Base-by-base conservation (phyloP, 2,329 filamentous ascomycete genomes). In the Berkeleyomyces rouxiae region DNA sequence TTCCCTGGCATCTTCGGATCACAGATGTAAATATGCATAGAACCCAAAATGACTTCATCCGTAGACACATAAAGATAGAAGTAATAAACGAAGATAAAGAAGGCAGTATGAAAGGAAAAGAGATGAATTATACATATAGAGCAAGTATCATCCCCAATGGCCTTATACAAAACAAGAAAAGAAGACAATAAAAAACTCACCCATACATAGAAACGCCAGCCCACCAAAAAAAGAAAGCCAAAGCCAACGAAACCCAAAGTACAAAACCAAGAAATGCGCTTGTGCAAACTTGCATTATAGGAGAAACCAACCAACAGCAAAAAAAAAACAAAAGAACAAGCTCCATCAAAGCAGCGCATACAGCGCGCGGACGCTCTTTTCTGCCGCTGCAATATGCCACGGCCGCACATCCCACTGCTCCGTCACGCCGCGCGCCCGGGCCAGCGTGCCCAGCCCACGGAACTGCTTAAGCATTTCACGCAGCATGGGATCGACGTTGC, bases 381-480 rank as follows among this genome's bases (percentile, higher is more conserved):
- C 80, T 2, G 84, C 87, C 16, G 82, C 85, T 10, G 83, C 85
- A 65, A 92, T 75, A 76, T 92, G 88, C 86, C 88, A 89, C 16
- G 88, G 88, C 68, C 87, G 75, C n/a, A 83, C 78, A 69, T 84
- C 82, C 61, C 82, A 76, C 65, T 77, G 72, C 68, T 82, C 79
- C 69, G 83, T 75, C 68, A 85, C 75, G 0, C 83, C 86, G 65
- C 85, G 81, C 31, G 84, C 80, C 66, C 83, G 79, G 1, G 86
- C 87, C 67, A 93, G 70, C 16, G 87, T 82, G 0, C 83, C 84
- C 66, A 93, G 70, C 0, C 81, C 83, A 51, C 87, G 75, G 69
- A 86, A 92, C 70, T 85, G 82, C 39, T 75, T 78, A 63, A 93
- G 70, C 70, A 89, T 83, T 70, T 93, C 88, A 66, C 83, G 77